Base-by-base conservation (phyloP, 306 rosid genomes). In the Medicago arabica region DNA sequence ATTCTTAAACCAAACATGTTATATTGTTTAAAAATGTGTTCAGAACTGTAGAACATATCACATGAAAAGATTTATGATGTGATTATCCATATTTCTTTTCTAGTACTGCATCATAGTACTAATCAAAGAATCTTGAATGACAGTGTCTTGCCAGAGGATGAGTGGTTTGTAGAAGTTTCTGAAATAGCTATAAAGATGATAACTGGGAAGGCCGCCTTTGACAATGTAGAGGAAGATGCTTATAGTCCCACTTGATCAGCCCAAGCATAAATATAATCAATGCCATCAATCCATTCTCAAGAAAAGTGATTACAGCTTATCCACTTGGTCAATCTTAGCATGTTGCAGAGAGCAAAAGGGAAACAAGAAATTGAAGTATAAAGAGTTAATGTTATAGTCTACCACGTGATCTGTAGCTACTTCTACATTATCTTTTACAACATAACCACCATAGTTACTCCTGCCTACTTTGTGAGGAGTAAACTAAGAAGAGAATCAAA, bases 111-210 rank as follows among this genome's bases (percentile, higher is more conserved):
- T 72, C 43, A 16, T 73, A 61, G 43, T 31, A 58, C 75, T 69
- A 16, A 75, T 39, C 38, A 16, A 18, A 18, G 63, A 53, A 23
- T 28, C 71, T 54, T 80, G 65, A 82, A 72, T 31, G 70, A 28
- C 90, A 94, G 98, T 75, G 76, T 78, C 11, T 82, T 89, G 83
- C 99, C 97, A 21, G 96, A 92, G 76, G 97, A 90, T 69, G 99
- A 90, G 47, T 95, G 97, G 97, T 95, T 95, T 82, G 99, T 92
- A 59, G 93, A 95, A 83, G 93, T 92, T 43, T 85, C 92, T 14
- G 96, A 92, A 82, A 95, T 92, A 72, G 89, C 97, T 21, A 74
- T 89, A 62, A 89, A 95, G 88, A 88, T 90, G 89, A 69, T 92
- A 66, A 87, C 74, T 1, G 97, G 97, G 69, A 90, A 88, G 83